phyloP scores from a whole-genome alignment of 169 alveolate species.

The Cryptosporidium tyzzeri region DNA sequence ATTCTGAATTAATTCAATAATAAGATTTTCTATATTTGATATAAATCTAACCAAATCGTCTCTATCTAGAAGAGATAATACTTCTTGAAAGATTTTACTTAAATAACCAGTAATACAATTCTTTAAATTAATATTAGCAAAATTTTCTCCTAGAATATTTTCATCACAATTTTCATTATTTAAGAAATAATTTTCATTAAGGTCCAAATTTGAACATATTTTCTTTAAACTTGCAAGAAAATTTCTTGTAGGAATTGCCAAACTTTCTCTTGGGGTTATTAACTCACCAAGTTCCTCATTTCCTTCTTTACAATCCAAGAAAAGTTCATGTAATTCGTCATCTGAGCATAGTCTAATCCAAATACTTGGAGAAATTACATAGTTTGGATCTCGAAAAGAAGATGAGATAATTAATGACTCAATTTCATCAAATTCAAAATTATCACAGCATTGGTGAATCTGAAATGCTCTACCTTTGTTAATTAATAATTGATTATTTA shows the following conservation, averaged over 20 bases:
- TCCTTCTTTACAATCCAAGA: constrained; percentile 14
- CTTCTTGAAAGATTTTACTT: constrained; percentile 5
- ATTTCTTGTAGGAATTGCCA: background rate
- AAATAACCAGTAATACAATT: constrained; percentile 9
- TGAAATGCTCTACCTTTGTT: constrained; percentile 27
- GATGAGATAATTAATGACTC: constrained; percentile 14
- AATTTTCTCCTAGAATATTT: background rate
- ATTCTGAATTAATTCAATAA: background rate
- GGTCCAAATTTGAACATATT: background rate
- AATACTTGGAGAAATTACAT: background rate
- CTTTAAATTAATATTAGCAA: background rate
- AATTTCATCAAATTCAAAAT: constrained; percentile 19
- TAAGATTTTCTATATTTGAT: constrained; percentile 2
- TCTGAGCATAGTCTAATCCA: constrained; percentile 35
- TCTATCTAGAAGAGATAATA: constrained; percentile 8
- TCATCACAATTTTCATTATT: background rate
- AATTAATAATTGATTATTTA: constrained; percentile 21
- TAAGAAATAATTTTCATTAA: background rate
- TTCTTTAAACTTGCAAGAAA: background rate
- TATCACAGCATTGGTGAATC: constrained; percentile 14
- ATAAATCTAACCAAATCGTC: constrained; percentile 1
- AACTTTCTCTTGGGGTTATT: background rate
- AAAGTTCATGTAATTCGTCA: background rate
- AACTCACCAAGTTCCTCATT: background rate
- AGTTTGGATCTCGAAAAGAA: constrained; percentile 28